Evolutionary conservation across 78 protist species (phyloP).

Genomic region (Dictyostelium brefeldianum): DNA sequence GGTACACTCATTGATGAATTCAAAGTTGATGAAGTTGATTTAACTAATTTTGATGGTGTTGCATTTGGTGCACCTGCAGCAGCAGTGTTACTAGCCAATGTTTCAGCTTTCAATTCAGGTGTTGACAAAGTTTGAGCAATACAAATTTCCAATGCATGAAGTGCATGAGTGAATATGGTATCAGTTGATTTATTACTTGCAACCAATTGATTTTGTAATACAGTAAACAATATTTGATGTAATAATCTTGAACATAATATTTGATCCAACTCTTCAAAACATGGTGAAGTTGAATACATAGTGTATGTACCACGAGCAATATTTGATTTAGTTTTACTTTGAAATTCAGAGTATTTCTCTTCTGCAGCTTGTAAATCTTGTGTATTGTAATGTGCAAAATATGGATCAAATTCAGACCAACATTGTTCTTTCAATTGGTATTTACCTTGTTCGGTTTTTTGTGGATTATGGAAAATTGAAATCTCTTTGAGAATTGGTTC

Average conservation of each 20-base stretch:
- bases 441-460: slow-evolving; percentile 82
- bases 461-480: slow-evolving; percentile 57
- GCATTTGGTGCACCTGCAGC: background rate
- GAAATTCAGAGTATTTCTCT: slow-evolving; percentile 59
- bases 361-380: slow-evolving; percentile 74
- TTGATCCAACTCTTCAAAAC: slow-evolving; percentile 37
- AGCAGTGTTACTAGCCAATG: background rate
- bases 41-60: slow-evolving; percentile 33
- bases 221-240: slow-evolving; percentile 55
- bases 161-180: slow-evolving; percentile 50
- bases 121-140: slow-evolving; percentile 27
- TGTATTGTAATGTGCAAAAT: slow-evolving; percentile 75
- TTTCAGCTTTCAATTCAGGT: background rate
- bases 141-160: slow-evolving; percentile 51
- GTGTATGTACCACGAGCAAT: slow-evolving; percentile 68
- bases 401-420: slow-evolving; percentile 82
- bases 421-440: slow-evolving; percentile 76
- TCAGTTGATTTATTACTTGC: slow-evolving; percentile 23
- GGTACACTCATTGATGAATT: background rate
- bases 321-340: slow-evolving; percentile 47
- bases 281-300: background rate
- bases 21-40: background rate
- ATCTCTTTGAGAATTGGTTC: slow-evolving; percentile 71
- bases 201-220: slow-evolving; percentile 49
- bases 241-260: slow-evolving; percentile 24